Evolutionary conservation across 805 yeast species (phyloP).

Genomic region (Clavispora asparagi): DNA sequence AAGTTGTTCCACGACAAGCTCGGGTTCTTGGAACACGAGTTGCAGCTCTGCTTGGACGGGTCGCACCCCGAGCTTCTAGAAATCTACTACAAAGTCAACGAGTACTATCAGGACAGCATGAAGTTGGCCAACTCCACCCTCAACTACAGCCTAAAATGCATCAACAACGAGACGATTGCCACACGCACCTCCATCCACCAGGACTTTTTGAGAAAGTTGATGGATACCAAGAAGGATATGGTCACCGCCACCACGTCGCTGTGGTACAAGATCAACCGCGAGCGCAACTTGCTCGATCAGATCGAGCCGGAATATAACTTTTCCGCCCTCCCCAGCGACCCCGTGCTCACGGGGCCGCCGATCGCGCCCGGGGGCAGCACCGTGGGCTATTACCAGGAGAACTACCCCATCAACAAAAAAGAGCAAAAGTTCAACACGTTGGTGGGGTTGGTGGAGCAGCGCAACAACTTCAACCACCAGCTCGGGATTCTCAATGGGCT

Average conservation of each 20-base stretch:
- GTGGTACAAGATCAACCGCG: conserved; percentile 91
- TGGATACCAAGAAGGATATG: conserved; percentile 62
- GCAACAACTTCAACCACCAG: conserved; percentile 64
- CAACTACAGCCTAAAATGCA: conserved; percentile 65
- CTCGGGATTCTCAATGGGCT: conserved; percentile 67
- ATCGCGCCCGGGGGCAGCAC: conserved; percentile 15
- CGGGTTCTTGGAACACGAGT: conserved; percentile 69
- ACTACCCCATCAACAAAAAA: conserved; percentile 26
- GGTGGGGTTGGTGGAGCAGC: conserved; percentile 50
- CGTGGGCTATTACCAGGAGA: conserved; percentile 13
- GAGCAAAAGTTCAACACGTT: conserved; percentile 31
- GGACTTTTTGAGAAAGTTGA: conserved; percentile 61
- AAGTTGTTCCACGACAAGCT: conserved; percentile 79
- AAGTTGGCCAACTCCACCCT: conserved; percentile 37
- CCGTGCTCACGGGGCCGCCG: conserved; percentile 1
- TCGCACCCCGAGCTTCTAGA: conserved; percentile 85
- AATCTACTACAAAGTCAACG: conserved; percentile 65
- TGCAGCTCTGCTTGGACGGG: conserved; percentile 81
- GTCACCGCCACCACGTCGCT: conserved; percentile 69
- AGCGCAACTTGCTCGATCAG: conserved; percentile 75
- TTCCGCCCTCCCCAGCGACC: conserved; percentile 29
- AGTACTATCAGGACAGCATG: conserved; percentile 67
- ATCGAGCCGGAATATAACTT: conserved; percentile 51
- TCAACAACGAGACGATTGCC: conserved; percentile 77
- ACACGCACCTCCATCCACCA: conserved; percentile 79